Evolutionary conservation across 176 grass and related monocot genomes (phyloP).

Genomic region (Thalia dealbata): DNA sequence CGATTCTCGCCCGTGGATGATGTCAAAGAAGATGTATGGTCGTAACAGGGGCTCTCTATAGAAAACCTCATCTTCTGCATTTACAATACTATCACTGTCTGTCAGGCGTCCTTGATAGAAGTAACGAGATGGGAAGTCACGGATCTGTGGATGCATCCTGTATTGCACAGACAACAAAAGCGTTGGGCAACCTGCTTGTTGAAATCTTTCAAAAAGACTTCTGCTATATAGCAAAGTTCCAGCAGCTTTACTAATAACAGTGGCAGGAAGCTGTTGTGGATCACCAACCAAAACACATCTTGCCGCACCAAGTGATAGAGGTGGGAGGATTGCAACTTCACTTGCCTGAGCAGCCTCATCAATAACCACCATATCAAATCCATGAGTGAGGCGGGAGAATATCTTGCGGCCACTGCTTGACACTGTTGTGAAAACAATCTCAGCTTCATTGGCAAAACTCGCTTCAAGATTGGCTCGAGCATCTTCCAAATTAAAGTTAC

Average conservation of each 20-base stretch:
- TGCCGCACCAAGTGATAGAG: slow-evolving; percentile 87
- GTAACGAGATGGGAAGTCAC: slow-evolving; percentile 93
- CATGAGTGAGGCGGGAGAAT: slow-evolving; percentile 95
- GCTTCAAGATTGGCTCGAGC: slow-evolving; percentile 87
- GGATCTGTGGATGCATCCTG: slow-evolving; percentile 97
- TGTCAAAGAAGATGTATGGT: slow-evolving; percentile 87
- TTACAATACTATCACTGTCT: slow-evolving; percentile 77
- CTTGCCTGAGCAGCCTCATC: slow-evolving; percentile 98
- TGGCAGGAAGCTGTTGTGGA: slow-evolving; percentile 93
- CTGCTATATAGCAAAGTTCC: slow-evolving; percentile 93
- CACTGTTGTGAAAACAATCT: slow-evolving; percentile 99
- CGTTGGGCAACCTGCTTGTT: slow-evolving; percentile 89
- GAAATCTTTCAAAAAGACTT: slow-evolving; percentile 97
- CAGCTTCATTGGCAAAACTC: slow-evolving; percentile 97
- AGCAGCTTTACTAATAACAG: slow-evolving; percentile 99
- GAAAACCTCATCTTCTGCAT: slow-evolving; percentile 65
- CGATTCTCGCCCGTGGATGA: slow-evolving; percentile 85
- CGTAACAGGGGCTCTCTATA: slow-evolving; percentile 65
- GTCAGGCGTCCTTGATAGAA: slow-evolving; percentile 90
- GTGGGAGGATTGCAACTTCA: slow-evolving; percentile 86
- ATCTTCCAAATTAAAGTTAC: slow-evolving; percentile 93
- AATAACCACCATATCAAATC: slow-evolving; percentile 98
- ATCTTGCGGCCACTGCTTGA: slow-evolving; percentile 90
- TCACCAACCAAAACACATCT: slow-evolving; percentile 97
- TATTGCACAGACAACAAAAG: slow-evolving; percentile 96